Evolutionary conservation across 129 eudicot species (phyloP).

Genomic region (Escallonia herrerae): DNA sequence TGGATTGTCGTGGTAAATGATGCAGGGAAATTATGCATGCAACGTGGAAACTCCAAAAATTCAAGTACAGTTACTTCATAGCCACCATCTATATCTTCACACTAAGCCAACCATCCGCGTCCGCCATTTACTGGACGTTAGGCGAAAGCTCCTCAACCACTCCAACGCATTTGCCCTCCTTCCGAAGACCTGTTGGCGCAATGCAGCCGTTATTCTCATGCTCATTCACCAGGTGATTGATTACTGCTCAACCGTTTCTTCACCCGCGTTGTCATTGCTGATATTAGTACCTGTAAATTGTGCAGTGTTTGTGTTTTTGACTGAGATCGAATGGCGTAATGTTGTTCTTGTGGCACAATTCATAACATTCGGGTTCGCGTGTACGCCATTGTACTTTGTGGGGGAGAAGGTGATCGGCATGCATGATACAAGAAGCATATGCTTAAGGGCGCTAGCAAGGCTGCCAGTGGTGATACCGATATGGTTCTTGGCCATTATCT

Average conservation of each 20-base stretch:
- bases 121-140: conserved; percentile 23
- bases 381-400: conserved; percentile 36
- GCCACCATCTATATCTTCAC: conserved; percentile 24
- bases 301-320: not conserved
- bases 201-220: conserved; percentile 20
- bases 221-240: conserved; percentile 20
- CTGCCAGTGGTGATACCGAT: conserved; percentile 36
- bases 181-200: conserved; percentile 12
- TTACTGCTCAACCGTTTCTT: not conserved
- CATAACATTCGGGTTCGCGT: conserved; percentile 37
- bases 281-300: not conserved
- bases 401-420: conserved; percentile 34
- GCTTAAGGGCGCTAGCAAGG: conserved; percentile 38
- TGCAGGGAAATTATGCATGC: conserved; percentile 15
- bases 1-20: not conserved
- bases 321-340: not conserved
- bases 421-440: conserved; percentile 37
- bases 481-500: conserved; percentile 35
- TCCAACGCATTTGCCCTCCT: conserved; percentile 20
- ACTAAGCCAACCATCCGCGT: conserved; percentile 20
- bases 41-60: conserved; percentile 19
- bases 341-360: conserved; percentile 8
- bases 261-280: not conserved
- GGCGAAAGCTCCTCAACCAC: conserved; percentile 22
- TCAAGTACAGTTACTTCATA: conserved; percentile 19